Conservation (phyloP, 2,329 filamentous ascomycete species). For the Paraphaeosphaeria minitans region DNA sequence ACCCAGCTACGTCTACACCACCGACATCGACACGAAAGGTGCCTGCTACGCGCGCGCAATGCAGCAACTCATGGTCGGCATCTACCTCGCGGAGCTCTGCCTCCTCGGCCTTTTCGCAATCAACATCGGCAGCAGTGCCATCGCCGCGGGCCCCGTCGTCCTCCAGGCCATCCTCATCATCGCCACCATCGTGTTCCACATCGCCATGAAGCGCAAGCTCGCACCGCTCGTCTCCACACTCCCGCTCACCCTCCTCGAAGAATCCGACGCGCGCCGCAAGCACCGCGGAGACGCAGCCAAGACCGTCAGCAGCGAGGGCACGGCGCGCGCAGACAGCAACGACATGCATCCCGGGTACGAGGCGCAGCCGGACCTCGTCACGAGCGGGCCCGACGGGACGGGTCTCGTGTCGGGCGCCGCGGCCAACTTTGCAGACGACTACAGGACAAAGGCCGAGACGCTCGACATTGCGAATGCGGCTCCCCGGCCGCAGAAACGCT, state of each 20-base stretch:
- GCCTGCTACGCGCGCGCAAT: conserved; percentile 6
- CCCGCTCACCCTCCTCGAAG: neutral
- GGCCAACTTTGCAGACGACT: neutral
- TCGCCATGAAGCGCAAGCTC: conserved; percentile 4
- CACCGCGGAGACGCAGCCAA: neutral
- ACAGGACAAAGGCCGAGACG: neutral
- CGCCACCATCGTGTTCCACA: neutral
- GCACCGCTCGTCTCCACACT: neutral
- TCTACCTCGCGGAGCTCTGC: conserved; percentile 7
- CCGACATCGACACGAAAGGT: conserved; percentile 4
- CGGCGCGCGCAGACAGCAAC: neutral
- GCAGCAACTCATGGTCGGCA: conserved; percentile 7
- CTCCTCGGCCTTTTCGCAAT: conserved; percentile 8
- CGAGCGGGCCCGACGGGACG: neutral
- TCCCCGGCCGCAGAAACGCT: neutral
- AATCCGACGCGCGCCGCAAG: neutral
- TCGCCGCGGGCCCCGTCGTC: conserved; percentile 5
- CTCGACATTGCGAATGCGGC: neutral
- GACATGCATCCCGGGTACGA: conserved; percentile 7
- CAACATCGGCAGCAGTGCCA: conserved; percentile 9
- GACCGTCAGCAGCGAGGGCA: no score
- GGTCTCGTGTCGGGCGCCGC: conserved; percentile 5
- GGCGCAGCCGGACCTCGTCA: neutral
- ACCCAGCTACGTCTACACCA: conserved; percentile 1
- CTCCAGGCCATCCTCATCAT: conserved; percentile 5